phyloP scores from a whole-genome alignment of 305 asterid species.

The Solanum aculeatissimum region DNA sequence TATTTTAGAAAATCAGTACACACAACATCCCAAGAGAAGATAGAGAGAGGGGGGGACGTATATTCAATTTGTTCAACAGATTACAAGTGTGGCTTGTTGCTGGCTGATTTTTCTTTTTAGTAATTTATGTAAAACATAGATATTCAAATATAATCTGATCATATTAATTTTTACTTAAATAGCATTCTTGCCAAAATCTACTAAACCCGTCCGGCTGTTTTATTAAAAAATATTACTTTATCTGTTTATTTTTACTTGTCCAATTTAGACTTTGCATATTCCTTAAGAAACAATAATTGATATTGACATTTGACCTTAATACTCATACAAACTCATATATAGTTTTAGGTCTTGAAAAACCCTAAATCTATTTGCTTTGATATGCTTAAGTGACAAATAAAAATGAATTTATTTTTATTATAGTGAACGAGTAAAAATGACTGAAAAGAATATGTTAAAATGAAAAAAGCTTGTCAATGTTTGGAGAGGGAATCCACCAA shows the following conservation, averaged over 20 bases:
- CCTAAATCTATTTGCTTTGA: neutral
- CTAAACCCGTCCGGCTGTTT: too few relatives aligned
- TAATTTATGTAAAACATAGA: neutral
- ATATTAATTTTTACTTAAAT: too few relatives aligned
- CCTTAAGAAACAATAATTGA: neutral
- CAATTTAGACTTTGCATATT: neutral
- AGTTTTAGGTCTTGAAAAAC: neutral
- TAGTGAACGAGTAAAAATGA: too few relatives aligned
- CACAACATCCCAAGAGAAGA: neutral
- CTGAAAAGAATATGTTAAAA: too few relatives aligned
- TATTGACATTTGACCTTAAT: neutral
- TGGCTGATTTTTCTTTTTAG: neutral
- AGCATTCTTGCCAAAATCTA: too few relatives aligned
- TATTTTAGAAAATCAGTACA: neutral
- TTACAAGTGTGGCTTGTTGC: neutral
- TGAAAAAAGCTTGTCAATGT: too few relatives aligned
- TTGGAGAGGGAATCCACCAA: too few relatives aligned
- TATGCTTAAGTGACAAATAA: neutral
- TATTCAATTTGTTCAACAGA: neutral
- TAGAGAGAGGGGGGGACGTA: too few relatives aligned
- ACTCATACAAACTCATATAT: neutral
- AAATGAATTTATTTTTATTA: too few relatives aligned
- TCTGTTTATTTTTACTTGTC: too few relatives aligned
- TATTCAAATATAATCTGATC: neutral
- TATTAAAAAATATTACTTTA: too few relatives aligned